Conservation (phyloP, 495 filamentous ascomycete species). For the Tuber magnatum region DNA sequence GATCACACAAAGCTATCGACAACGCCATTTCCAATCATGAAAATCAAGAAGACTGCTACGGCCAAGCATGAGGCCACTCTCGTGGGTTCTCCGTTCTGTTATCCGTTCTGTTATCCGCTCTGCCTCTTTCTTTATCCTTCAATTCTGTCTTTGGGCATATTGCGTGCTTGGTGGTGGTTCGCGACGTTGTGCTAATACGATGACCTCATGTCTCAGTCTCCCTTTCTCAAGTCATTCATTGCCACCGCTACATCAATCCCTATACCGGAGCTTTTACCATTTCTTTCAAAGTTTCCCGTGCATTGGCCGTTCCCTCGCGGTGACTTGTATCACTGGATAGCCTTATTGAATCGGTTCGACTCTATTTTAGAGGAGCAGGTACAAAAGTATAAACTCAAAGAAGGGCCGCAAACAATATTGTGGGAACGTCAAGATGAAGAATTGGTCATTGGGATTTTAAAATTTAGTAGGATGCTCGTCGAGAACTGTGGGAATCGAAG, state of each 20-base stretch:
- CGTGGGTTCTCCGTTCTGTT: constrained; percentile 52
- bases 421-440: constrained; percentile 45
- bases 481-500: constrained; percentile 97
- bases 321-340: constrained; percentile 97
- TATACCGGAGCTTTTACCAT: constrained; percentile 64
- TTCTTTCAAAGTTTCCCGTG: constrained; percentile 71
- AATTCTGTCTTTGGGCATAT: not conserved
- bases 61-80: constrained; percentile 88
- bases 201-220: constrained; percentile 56
- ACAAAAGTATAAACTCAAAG: constrained; percentile 69
- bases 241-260: constrained; percentile 58
- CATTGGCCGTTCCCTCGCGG: constrained; percentile 95
- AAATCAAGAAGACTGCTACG: constrained; percentile 91
- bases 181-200: constrained; percentile 40
- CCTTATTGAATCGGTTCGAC: constrained; percentile 89
- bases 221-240: constrained; percentile 74
- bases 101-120: not conserved
- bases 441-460: constrained; percentile 68
- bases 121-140: not conserved
- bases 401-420: constrained; percentile 65
- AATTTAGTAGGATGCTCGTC: constrained; percentile 77
- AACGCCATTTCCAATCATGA: constrained; percentile 58
- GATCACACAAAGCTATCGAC: not conserved
- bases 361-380: constrained; percentile 72
- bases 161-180: constrained; percentile 22